Conservation (phyloP, 2,329 filamentous ascomycete species). For the Didymella sp. region DNA sequence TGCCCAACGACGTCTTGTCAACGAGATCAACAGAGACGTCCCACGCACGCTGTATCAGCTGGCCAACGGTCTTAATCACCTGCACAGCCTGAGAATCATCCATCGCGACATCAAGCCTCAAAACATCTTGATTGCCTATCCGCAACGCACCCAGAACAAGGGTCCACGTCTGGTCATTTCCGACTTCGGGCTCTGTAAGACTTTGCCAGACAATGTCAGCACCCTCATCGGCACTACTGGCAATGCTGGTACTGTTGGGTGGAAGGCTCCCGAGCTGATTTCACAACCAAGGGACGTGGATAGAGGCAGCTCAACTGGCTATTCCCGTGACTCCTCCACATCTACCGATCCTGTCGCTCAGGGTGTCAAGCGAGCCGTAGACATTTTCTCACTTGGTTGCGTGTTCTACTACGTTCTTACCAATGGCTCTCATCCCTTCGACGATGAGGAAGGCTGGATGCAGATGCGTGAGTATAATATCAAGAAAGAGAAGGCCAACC, state of each 20-base stretch:
- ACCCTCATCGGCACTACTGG: constrained; percentile 95
- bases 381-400: constrained; percentile 95
- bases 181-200: constrained; percentile 97
- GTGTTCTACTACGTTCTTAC: constrained; percentile 99
- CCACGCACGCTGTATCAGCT: constrained; percentile 87
- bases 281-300: constrained; percentile 60
- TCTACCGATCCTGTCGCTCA: constrained; percentile 60
- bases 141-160: constrained; percentile 71
- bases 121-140: constrained; percentile 85
- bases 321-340: constrained; percentile 52
- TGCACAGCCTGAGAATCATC: constrained; percentile 92
- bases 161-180: constrained; percentile 89
- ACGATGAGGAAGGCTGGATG: constrained; percentile 93
- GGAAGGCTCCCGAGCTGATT: constrained; percentile 93
- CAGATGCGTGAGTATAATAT: constrained; percentile 87
- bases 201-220: constrained; percentile 90
- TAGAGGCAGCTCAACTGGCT: constrained; percentile 52
- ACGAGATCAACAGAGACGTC: constrained; percentile 75
- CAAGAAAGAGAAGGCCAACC: constrained; percentile 81
- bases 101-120: constrained; percentile 97
- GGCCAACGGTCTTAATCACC: constrained; percentile 83
- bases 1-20: constrained; percentile 71
- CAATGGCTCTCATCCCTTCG: constrained; percentile 89
- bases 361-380: constrained; percentile 91
- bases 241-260: constrained; percentile 92